A percentile compares a stretch with the other conserved stretches of the same genome.
phyloP scores from a whole-genome alignment of 2,329 filamentous ascomycete species.

The Epichloe elymi region DNA sequence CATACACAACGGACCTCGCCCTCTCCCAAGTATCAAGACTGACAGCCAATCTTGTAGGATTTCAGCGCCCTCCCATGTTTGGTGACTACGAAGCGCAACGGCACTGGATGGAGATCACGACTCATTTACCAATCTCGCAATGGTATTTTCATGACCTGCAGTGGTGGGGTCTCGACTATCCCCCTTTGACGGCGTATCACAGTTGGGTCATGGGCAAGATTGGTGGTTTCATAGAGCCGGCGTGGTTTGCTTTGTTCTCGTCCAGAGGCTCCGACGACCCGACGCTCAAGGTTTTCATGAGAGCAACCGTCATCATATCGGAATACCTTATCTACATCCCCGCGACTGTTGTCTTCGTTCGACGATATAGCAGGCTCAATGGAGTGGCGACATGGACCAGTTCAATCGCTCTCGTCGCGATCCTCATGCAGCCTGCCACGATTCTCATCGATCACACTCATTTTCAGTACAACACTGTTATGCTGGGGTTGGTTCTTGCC shows the following conservation, averaged over 20 bases:
- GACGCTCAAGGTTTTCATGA: constrained; percentile 86
- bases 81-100: constrained; percentile 96
- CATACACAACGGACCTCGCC: background rate
- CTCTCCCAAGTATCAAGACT: background rate
- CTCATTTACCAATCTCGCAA: constrained; percentile 73
- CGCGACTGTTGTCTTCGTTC: constrained; percentile 71
- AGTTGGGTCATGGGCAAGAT: constrained; percentile 89
- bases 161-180: constrained; percentile 98
- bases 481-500: constrained; percentile 82
- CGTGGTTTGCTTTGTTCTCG: constrained; percentile 76
- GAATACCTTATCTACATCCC: constrained; percentile 87
- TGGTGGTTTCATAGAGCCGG: constrained; percentile 62
- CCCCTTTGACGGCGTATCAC: constrained; percentile 96
- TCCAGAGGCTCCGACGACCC: constrained; percentile 74
- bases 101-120: constrained; percentile 98
- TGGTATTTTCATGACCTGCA: constrained; percentile 97
- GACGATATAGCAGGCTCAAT: constrained; percentile 64
- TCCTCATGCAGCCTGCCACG: constrained; percentile 81
- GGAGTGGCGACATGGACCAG: constrained; percentile 71
- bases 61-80: constrained; percentile 73
- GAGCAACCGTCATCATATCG: constrained; percentile 77
- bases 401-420: constrained; percentile 73
- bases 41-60: constrained; percentile 39
- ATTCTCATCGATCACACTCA: constrained; percentile 91
- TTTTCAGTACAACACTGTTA: constrained; percentile 98